Base-by-base conservation (phyloP, 495 filamentous ascomycete species). In the Talaromyces proteolyticus region DNA sequence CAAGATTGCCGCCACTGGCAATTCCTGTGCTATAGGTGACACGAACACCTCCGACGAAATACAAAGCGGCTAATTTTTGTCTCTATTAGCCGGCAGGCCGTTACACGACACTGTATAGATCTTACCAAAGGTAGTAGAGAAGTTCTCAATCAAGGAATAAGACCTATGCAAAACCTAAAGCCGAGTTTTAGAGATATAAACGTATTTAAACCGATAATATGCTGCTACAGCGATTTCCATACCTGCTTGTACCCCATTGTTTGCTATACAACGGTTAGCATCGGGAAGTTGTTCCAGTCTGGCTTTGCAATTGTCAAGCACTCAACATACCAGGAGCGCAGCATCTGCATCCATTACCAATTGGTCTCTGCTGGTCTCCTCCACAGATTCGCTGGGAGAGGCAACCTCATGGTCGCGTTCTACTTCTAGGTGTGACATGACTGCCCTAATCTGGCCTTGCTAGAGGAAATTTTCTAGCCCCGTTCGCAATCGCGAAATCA, bases 1-100 rank as follows among this genome's bases (percentile, higher is more conserved):
- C 76, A 44, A 76, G 53, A 45, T 77, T 77, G 42, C 76, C 76
- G 47, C 76, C 76, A 38, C 73, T 73, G n/a, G 73, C 75, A 40
- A 80, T 77, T 54, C 76, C 76, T 23, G 75, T 80, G 36, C 74
- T 77, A 55, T 72, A 80, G 3, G 76, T 80, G 29, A 75, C 73
- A 24, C 76, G 74, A 44, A 80, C 75, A 51, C 74, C 76, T 47
- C 76, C 76, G 45, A 80, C 69, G 42, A 76, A 78, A 66, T 80
- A 80, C 8, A 80, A 63, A 12, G 76, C 76, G 43, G 76, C 76
- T 79, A n/a, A n/a, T n/a, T n/a, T n/a, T n/a, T 25, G 17, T 37
- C 29, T 24, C 24, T 25, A 39, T 49, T 16, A 14, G 38, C 51
- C 48, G 40, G 50, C 17, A 46, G 8, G 29, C 22, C 16, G 26